Evolutionary conservation across 305 asterid genomes (phyloP).

Genomic region (Solanum aculeatissimum): DNA sequence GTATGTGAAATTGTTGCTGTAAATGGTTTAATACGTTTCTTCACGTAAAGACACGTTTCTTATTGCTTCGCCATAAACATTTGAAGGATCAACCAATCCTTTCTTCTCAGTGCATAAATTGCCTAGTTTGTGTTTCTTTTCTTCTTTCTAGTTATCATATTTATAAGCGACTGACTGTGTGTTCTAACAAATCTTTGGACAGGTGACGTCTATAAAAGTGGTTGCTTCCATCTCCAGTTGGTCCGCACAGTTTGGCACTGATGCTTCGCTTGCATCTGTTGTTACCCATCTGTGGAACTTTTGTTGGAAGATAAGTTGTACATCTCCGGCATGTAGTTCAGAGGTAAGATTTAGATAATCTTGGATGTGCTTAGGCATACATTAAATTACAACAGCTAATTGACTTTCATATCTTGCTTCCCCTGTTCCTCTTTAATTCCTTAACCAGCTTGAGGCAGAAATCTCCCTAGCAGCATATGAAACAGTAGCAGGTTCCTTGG

Average conservation of each 20-base stretch:
- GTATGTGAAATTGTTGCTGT: not conserved
- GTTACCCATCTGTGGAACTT: slow-evolving; percentile 61
- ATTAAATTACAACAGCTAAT: not conserved
- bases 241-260: slow-evolving; percentile 37
- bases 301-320: slow-evolving; percentile 62
- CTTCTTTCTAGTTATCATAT: not conserved
- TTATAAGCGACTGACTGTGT: not conserved
- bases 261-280: slow-evolving; percentile 31
- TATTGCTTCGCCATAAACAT: not conserved
- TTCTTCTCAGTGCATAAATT: not conserved
- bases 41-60: not conserved
- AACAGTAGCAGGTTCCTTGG: slow-evolving; percentile 56
- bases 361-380: not conserved
- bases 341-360: slow-evolving; percentile 37
- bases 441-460: slow-evolving; percentile 71
- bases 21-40: not conserved
- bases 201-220: slow-evolving; percentile 63
- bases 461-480: slow-evolving; percentile 69
- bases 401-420: not conserved
- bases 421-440: not conserved
- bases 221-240: slow-evolving; percentile 57
- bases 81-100: not conserved
- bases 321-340: slow-evolving; percentile 46
- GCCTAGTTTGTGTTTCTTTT: not conserved
- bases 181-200: slow-evolving; percentile 6